Conservation (phyloP, 352 stramenopile genomes). For the Hyaloperonospora brassicae region DNA sequence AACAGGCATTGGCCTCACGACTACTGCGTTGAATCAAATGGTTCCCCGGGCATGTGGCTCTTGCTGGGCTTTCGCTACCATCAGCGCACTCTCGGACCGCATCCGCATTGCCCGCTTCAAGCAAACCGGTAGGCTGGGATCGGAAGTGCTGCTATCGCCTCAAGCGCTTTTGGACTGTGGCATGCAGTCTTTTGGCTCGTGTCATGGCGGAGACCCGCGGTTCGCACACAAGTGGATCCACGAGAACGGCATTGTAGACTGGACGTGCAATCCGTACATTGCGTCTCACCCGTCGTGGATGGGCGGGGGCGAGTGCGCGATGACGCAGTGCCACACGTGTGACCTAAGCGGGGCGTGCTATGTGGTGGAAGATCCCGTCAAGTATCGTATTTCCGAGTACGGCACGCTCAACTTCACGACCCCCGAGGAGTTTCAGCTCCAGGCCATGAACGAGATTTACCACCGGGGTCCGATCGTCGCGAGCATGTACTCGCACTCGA, state of each 20-base stretch:
- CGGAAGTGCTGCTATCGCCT: conserved; percentile 57
- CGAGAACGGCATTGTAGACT: conserved; percentile 74
- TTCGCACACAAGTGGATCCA: conserved; percentile 81
- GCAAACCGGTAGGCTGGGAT: conserved; percentile 45
- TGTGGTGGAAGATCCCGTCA: conserved; percentile 46
- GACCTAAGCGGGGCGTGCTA: conserved; percentile 50
- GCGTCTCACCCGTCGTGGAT: conserved; percentile 73
- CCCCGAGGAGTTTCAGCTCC: conserved; percentile 51
- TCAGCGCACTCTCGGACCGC: conserved; percentile 66
- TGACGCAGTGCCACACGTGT: conserved; percentile 62
- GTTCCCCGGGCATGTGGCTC: conserved; percentile 63
- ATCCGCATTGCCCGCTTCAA: conserved; percentile 64
- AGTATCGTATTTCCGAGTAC: conserved; percentile 67
- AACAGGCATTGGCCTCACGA: conserved; percentile 68
- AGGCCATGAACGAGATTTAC: conserved; percentile 94
- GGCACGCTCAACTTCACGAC: conserved; percentile 70
- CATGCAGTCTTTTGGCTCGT: conserved; percentile 76
- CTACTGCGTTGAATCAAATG: conserved; percentile 76
- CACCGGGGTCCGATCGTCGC: conserved; percentile 91
- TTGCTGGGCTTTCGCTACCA: conserved; percentile 70
- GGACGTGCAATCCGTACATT: conserved; percentile 78
- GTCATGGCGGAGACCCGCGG: conserved; percentile 66
- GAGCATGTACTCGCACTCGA: conserved; percentile 82
- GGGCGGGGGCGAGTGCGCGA: conserved; percentile 41
- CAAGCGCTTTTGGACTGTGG: conserved; percentile 69